phyloP scores from a whole-genome alignment of 768 basidiomycete genomes.

The Termitomyces sp. region DNA sequence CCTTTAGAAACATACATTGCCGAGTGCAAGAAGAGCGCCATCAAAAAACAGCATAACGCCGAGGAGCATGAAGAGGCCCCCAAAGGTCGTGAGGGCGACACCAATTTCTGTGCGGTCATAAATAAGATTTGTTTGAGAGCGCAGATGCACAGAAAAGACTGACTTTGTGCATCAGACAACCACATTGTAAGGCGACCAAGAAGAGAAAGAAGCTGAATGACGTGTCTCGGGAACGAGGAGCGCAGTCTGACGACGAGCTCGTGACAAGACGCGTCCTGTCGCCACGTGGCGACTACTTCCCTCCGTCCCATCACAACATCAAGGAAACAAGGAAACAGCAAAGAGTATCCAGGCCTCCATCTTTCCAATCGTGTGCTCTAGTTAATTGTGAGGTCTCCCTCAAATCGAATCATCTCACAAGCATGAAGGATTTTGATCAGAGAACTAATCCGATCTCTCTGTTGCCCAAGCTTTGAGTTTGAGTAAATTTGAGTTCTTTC shows the following conservation, averaged over 20 bases:
- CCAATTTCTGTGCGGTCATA: conserved; percentile 68
- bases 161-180: conserved; percentile 64
- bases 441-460: background rate
- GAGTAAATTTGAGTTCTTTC: too few relatives aligned
- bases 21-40: conserved; percentile 91
- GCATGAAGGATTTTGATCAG: background rate
- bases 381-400: background rate
- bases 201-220: conserved; percentile 1
- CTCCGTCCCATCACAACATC: background rate
- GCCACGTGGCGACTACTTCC: conserved; percentile 11
- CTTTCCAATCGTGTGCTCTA: background rate
- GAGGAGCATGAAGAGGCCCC: conserved; percentile 91
- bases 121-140: background rate
- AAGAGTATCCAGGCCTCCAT: too few relatives aligned
- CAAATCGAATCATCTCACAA: background rate
- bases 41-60: conserved; percentile 97
- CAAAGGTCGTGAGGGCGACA: conserved; percentile 94
- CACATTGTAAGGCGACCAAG: conserved; percentile 37
- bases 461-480: background rate
- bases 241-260: background rate
- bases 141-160: conserved; percentile 13
- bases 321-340: too few relatives aligned
- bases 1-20: conserved; percentile 60
- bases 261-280: conserved; percentile 15
- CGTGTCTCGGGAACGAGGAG: conserved; percentile 7